These are phyloP conservation scores for Castanea sativa DNA, from an alignment of 306 rosid species.

Conservation along the genomic window DNA sequence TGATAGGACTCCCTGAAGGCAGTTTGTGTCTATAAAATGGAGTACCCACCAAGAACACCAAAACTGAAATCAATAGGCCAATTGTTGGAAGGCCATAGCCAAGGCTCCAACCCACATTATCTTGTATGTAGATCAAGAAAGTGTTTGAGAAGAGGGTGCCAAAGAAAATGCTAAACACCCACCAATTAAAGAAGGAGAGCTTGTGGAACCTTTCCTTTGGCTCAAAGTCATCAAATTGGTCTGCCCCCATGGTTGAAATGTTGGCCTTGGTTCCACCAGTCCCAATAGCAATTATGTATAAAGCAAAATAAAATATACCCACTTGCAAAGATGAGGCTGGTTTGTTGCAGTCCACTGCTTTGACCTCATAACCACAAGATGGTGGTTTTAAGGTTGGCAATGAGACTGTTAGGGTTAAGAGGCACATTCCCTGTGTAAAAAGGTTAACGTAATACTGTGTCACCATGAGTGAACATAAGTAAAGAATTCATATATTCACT, in stretches of 20 bases:
- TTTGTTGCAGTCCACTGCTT: constrained; percentile 29
- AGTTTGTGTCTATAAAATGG: constrained; percentile 67
- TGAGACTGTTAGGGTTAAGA: constrained; percentile 66
- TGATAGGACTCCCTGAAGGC: constrained; percentile 74
- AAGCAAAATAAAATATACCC: constrained; percentile 58
- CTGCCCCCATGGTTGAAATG: constrained; percentile 91
- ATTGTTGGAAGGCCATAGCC: constrained; percentile 84
- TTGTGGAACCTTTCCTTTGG: constrained; percentile 57
- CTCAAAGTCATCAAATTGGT: constrained; percentile 78
- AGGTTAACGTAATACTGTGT: not conserved
- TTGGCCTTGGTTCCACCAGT: constrained; percentile 89
- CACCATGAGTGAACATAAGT: not conserved
- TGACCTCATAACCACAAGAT: constrained; percentile 32
- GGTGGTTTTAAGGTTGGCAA: constrained; percentile 67
- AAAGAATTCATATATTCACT: not conserved
- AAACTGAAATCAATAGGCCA: constrained; percentile 57
- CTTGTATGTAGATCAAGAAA: constrained; percentile 72
- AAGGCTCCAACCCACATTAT: constrained; percentile 60
- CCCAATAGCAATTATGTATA: constrained; percentile 66
- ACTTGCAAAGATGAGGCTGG: constrained; percentile 53
- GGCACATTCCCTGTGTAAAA: constrained; percentile 56
- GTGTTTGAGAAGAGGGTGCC: constrained; percentile 75
- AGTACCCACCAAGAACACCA: constrained; percentile 61
- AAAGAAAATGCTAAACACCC: constrained; percentile 66
- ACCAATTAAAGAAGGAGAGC: constrained; percentile 87